Conservation (phyloP, 257 asterid species). For the Pogostemon cablin region DNA sequence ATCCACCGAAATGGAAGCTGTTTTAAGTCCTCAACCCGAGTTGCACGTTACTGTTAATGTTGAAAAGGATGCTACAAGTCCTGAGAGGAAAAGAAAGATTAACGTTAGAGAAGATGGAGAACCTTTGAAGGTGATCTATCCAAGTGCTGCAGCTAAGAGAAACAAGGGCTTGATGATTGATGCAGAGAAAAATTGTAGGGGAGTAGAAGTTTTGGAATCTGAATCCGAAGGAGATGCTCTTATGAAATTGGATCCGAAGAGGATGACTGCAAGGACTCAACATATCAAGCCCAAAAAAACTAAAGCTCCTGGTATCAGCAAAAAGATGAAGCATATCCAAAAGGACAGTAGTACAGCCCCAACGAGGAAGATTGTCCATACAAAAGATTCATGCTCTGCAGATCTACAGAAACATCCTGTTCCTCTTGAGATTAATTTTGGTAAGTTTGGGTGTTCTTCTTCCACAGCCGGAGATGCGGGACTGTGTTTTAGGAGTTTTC, state of each 20-base stretch:
- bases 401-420: slow-evolving; percentile 28
- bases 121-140: slow-evolving; percentile 27
- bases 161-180: slow-evolving; percentile 37
- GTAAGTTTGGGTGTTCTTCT: slow-evolving; percentile 28
- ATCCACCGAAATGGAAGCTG: slow-evolving; percentile 42
- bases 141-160: slow-evolving; percentile 34
- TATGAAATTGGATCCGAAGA: slow-evolving; percentile 26
- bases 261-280: slow-evolving; percentile 28
- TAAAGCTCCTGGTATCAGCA: slow-evolving; percentile 35
- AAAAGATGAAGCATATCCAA: slow-evolving; percentile 34
- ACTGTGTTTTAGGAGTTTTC: slow-evolving; percentile 26
- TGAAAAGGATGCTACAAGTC: slow-evolving; percentile 39
- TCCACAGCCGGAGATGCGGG: slow-evolving; percentile 31
- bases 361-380: slow-evolving; percentile 12
- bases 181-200: slow-evolving; percentile 34
- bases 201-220: slow-evolving; percentile 40
- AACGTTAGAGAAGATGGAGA: slow-evolving; percentile 42
- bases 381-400: slow-evolving; percentile 15
- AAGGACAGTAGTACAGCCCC: slow-evolving; percentile 32
- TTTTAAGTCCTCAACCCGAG: slow-evolving; percentile 34
- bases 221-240: slow-evolving; percentile 44
- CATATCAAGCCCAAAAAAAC: slow-evolving; percentile 39
- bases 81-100: slow-evolving; percentile 52
- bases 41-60: slow-evolving; percentile 23
- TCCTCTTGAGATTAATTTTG: slow-evolving; percentile 28